Evolutionary conservation across 495 filamentous ascomycete species (phyloP), one percentile per base, ranked within the genome.

Genomic region (Pyrenopolyporus hunteri): DNA sequence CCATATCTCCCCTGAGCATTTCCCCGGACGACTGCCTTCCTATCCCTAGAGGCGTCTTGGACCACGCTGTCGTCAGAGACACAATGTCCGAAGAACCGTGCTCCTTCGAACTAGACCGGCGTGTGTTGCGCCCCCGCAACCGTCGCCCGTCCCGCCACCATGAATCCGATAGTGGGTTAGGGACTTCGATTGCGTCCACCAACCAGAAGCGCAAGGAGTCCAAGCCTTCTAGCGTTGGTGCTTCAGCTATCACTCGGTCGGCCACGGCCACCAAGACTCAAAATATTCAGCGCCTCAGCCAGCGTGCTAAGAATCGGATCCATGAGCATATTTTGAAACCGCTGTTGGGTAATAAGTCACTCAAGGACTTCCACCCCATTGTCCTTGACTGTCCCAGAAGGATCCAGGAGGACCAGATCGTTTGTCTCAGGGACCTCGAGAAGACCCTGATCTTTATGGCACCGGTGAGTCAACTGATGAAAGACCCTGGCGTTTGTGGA

Each of bases 401-500:
- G 63, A 91, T 96, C 66, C 83, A 85, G 23, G 82, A 86, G 43
- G 90, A 90, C 61, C 85, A 92, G 60, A 92, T 97, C 57, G 82
- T 87, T 56, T 94, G 88, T 75, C 83, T 97, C 7, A 82, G 92
- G 69, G 92, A 96, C 72, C 81, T 96, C 22, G 92, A 97, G 75
- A 95, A 95, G 82, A 91, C 89, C 9, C 76, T 97, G 42, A 82
- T 96, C 63, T 90, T 88, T 73, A 80, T 93, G 57, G 90, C 92
- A 75, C 90, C 89, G 62, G 92, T 95, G 84, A 93, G 92, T 94
- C 74, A 75, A 63, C 70, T 73, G 49, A 46, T 66, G 28, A 70
- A 70, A 74, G 73, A 79, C 67, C 70, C 75, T 72, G 79, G 76
- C 67, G 75, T 79, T 67, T 78, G 80, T 78, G 78, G 75, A 75